Evolutionary conservation across 352 stramenopile genomes (phyloP).

Genomic region (Phytophthora fragariaefolia): DNA sequence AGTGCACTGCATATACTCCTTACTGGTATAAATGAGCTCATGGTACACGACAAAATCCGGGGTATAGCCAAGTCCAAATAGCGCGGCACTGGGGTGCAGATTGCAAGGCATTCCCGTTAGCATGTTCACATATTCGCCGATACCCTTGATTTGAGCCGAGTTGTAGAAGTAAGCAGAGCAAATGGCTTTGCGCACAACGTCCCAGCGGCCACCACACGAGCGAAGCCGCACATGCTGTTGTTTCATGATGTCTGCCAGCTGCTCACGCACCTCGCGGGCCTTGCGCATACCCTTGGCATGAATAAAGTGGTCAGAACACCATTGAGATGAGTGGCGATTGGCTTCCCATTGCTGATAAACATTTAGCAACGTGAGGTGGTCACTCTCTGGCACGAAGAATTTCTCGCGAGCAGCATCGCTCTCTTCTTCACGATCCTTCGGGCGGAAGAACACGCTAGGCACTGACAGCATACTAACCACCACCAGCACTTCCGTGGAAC

Average conservation of each 20-base stretch:
- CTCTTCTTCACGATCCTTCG: slow-evolving; percentile 98
- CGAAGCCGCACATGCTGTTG: slow-evolving; percentile 93
- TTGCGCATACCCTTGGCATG: slow-evolving; percentile 96
- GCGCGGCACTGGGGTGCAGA: slow-evolving; percentile 96
- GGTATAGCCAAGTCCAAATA: slow-evolving; percentile 98
- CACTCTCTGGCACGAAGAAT: slow-evolving; percentile 98
- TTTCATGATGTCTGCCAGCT: slow-evolving; percentile 99
- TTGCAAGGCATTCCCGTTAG: slow-evolving; percentile 97
- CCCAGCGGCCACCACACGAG: slow-evolving; percentile 94
- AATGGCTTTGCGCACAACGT: slow-evolving; percentile 98
- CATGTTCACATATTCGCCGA: slow-evolving; percentile 99
- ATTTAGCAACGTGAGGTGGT: slow-evolving; percentile 98
- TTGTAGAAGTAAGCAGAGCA: slow-evolving; percentile 99
- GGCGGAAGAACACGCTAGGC: slow-evolving; percentile 96
- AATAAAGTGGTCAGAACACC: slow-evolving; percentile 97
- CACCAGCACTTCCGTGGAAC: slow-evolving; percentile 95
- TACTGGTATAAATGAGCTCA: slow-evolving; percentile 99
- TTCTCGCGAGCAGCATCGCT: slow-evolving; percentile 97
- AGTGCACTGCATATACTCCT: slow-evolving; percentile 98
- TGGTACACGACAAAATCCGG: slow-evolving; percentile 99
- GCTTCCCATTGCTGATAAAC: slow-evolving; percentile 95
- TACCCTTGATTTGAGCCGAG: slow-evolving; percentile 98
- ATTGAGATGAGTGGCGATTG: slow-evolving; percentile 95
- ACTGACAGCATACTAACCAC: slow-evolving; percentile 98
- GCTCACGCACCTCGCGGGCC: slow-evolving; percentile 92